Percentiles rank a stretch among this genome's conserved stretches.
phyloP scores from a whole-genome alignment of 352 stramenopile genomes.

The Phytophthora palmivora region DNA sequence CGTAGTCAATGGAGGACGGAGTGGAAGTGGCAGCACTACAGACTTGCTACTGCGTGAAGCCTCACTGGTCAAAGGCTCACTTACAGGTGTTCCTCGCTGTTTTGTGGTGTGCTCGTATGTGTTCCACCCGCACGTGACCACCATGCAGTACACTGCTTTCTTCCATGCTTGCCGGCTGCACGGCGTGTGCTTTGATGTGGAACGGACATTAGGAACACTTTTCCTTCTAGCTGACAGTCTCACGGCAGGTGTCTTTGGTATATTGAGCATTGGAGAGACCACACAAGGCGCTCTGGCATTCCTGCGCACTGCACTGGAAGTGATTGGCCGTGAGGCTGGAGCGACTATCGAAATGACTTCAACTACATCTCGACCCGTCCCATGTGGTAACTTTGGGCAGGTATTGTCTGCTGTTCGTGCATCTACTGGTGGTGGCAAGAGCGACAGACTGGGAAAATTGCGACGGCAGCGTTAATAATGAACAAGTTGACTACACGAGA shows the following conservation, averaged over 20 bases:
- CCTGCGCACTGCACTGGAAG: constrained; percentile 74
- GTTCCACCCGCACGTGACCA: constrained; percentile 81
- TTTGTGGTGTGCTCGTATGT: constrained; percentile 83
- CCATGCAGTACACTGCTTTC: constrained; percentile 81
- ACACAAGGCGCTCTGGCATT: constrained; percentile 56
- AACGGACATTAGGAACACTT: constrained; percentile 64
- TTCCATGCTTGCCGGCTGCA: constrained; percentile 90
- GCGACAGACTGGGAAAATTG: constrained; percentile 53
- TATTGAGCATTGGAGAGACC: constrained; percentile 71
- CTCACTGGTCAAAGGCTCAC: constrained; percentile 19
- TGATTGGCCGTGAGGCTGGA: constrained; percentile 75
- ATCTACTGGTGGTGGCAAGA: constrained; percentile 47
- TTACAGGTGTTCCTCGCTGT: constrained; percentile 40
- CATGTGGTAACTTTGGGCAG: constrained; percentile 66
- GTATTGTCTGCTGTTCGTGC: constrained; percentile 60
- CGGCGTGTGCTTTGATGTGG: constrained; percentile 89
- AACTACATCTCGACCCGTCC: constrained; percentile 27
- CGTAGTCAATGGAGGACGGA: constrained; percentile 1
- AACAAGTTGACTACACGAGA: not conserved
- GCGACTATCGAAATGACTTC: constrained; percentile 32
- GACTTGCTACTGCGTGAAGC: constrained; percentile 39
- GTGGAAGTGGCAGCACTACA: not conserved
- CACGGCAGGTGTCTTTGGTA: constrained; percentile 76
- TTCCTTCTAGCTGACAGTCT: constrained; percentile 86
- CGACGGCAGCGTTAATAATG: constrained; percentile 12